A percentile compares a stretch with the other conserved stretches of the same genome.
Conservation (phyloP, 1,284 basidiomycete genomes). For the Austroboletus niveus region DNA sequence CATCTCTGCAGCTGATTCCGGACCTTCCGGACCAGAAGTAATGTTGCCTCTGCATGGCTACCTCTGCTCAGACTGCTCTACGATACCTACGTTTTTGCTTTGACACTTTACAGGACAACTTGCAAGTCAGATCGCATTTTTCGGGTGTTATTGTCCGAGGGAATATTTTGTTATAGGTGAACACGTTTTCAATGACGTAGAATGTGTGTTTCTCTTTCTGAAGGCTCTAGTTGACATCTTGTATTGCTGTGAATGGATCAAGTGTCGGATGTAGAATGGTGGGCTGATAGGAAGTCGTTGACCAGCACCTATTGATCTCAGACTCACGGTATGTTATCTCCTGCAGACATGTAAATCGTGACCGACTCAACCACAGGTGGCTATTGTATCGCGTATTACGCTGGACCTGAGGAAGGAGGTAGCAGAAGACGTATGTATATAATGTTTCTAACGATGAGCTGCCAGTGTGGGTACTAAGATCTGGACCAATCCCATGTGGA, state of each 20-base stretch:
- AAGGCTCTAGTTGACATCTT: neutral
- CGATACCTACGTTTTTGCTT: conserved; percentile 40
- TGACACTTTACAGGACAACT: conserved; percentile 38
- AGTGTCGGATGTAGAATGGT: too few relatives aligned
- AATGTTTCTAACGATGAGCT: neutral
- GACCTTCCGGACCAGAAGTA: conserved; percentile 7
- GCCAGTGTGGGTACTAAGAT: neutral
- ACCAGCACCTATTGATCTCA: conserved; percentile 9
- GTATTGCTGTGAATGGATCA: conserved; percentile 39
- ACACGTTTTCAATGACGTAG: conserved; percentile 39
- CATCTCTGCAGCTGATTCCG: neutral
- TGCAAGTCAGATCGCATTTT: conserved; percentile 27
- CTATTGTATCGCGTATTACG: conserved; percentile 50
- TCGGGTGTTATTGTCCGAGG: conserved; percentile 39
- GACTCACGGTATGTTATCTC: conserved; percentile 32
- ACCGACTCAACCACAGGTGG: conserved; percentile 28
- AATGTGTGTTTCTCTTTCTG: conserved; percentile 22
- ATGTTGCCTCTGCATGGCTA: conserved; percentile 42
- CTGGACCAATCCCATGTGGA: neutral
- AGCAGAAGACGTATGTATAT: neutral
- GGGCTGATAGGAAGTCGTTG: neutral
- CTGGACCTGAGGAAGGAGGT: conserved; percentile 36
- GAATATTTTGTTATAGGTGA: conserved; percentile 46
- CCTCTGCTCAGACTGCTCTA: conserved; percentile 37
- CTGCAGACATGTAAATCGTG: neutral